Evolutionary conservation across 129 eudicot genomes (phyloP).

Genomic region (Oenanthe sinensis): DNA sequence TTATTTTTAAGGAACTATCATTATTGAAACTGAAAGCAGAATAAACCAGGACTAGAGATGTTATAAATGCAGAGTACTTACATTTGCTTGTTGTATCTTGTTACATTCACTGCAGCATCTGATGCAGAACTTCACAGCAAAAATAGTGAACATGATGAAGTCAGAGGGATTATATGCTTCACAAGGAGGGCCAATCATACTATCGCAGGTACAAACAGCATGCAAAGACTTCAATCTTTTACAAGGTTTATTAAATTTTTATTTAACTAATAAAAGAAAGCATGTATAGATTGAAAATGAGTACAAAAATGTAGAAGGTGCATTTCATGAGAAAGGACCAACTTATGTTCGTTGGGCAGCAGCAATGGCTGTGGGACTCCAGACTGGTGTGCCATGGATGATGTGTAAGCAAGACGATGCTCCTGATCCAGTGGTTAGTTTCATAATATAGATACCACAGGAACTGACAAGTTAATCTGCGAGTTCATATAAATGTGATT

Average conservation of each 20-base stretch:
- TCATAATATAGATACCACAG: background rate
- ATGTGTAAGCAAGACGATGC: slow-evolving; percentile 98
- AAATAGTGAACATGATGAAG: slow-evolving; percentile 77
- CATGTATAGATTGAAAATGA: slow-evolving; percentile 73
- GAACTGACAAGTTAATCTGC: background rate
- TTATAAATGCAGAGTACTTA: background rate
- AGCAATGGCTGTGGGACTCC: slow-evolving; percentile 63
- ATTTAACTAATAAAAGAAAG: background rate
- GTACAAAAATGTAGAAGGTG: slow-evolving; percentile 56
- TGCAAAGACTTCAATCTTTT: background rate
- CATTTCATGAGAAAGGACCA: slow-evolving; percentile 42
- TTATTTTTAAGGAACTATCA: background rate
- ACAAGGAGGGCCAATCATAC: slow-evolving; percentile 92
- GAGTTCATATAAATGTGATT: background rate
- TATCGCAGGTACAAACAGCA: slow-evolving; percentile 59
- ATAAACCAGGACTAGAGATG: too few species aligned
- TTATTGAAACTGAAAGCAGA: background rate
- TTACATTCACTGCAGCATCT: background rate
- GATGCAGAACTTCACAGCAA: slow-evolving; percentile 35
- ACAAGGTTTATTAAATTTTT: background rate
- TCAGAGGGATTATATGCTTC: slow-evolving; percentile 63
- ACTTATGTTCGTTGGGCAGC: slow-evolving; percentile 77
- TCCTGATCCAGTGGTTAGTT: slow-evolving; percentile 82
- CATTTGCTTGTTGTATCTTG: background rate
- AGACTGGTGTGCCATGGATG: slow-evolving; percentile 84